Conservation (phyloP, 768 basidiomycete species). For the Neoboletus brunneissimus region DNA sequence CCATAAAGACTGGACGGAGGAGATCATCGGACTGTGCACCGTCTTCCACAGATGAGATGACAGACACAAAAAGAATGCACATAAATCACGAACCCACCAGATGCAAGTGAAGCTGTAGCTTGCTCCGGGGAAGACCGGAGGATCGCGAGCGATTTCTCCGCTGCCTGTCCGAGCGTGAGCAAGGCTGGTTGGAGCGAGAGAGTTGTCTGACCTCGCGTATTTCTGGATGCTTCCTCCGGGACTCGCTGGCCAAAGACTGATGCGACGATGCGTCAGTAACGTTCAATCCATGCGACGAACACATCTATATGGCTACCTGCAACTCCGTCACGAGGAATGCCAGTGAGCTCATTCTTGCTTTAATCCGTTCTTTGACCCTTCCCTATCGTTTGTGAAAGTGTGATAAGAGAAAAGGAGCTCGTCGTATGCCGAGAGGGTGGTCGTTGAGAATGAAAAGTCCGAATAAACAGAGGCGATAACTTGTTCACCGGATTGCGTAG, state of each 20-base stretch:
- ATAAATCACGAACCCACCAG: slow-evolving; percentile 49
- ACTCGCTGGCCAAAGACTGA: slow-evolving; percentile 85
- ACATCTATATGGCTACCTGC: slow-evolving; percentile 42
- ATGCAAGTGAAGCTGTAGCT: slow-evolving; percentile 66
- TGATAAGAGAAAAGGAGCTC: neutral
- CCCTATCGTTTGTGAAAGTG: neutral
- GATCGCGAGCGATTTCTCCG: slow-evolving; percentile 82
- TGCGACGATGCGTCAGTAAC: slow-evolving; percentile 29
- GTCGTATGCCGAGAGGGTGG: neutral
- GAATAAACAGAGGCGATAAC: neutral
- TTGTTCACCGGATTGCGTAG: neutral
- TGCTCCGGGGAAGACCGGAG: slow-evolving; percentile 81
- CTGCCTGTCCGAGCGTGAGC: slow-evolving; percentile 51
- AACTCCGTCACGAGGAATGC: slow-evolving; percentile 73
- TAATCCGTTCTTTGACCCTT: neutral
- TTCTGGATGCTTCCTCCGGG: slow-evolving; percentile 84
- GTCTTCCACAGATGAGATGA: slow-evolving; percentile 42
- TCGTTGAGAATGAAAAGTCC: neutral
- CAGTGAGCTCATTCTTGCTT: slow-evolving; percentile 55
- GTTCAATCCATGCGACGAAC: neutral
- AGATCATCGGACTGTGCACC: slow-evolving; percentile 78
- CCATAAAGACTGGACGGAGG: slow-evolving; percentile 87
- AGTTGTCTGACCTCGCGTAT: slow-evolving; percentile 77
- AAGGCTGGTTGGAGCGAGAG: neutral
- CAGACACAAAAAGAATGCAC: neutral